These are phyloP conservation scores for Drosera capensis DNA, from an alignment of 148 eudicot genomes.

Conservation along the genomic window DNA sequence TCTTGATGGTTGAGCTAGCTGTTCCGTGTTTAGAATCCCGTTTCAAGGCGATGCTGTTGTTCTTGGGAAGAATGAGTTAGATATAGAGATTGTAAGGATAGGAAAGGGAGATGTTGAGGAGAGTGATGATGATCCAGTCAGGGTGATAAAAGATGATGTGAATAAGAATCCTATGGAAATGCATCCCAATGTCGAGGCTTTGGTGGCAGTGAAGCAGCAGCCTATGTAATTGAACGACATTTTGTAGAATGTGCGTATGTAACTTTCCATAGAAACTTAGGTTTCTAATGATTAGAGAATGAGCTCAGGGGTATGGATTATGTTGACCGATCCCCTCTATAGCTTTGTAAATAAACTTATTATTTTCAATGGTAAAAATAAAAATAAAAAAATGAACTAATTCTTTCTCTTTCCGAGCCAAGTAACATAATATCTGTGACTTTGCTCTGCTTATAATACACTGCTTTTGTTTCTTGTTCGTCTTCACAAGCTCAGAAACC, in stretches of 20 bases:
- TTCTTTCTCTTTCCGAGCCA: no score
- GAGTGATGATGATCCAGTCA: conserved; percentile 7
- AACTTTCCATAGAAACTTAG: conserved; percentile 16
- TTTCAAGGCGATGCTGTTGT: conserved; percentile 19
- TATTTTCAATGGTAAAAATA: no score
- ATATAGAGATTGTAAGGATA: no score
- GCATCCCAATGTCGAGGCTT: background rate
- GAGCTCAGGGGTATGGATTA: conserved; percentile 10
- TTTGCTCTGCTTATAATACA: no score
- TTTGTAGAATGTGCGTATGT: conserved; percentile 28
- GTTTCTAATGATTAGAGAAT: conserved; percentile 8
- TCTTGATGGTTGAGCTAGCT: conserved; percentile 15
- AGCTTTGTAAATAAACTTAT: no score
- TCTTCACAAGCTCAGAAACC: no score
- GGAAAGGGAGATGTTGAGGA: no score
- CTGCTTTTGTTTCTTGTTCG: no score
- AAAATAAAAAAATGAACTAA: no score
- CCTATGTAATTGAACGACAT: conserved; percentile 11
- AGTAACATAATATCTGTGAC: no score
- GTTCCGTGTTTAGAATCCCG: conserved; percentile 33
- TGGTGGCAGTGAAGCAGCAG: conserved; percentile 10
- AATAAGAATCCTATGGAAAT: conserved; percentile 5
- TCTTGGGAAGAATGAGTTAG: conserved; percentile 7
- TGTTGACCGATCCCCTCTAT: no score
- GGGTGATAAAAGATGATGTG: background rate